Conservation (phyloP, 2,329 filamentous ascomycete species). For the Paecilomyces sp. region DNA sequence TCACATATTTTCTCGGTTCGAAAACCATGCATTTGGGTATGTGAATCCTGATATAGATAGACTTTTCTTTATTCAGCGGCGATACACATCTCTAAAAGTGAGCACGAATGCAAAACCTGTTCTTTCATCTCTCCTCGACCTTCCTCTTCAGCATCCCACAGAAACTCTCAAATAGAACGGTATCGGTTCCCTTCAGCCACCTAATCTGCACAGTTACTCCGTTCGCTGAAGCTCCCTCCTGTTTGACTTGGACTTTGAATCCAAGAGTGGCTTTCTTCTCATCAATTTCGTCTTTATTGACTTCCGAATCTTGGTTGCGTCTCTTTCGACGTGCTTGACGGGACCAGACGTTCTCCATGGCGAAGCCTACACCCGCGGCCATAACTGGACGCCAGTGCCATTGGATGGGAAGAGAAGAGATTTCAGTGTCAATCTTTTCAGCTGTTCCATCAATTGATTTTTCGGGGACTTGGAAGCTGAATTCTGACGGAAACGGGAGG, state of each 20-base stretch:
- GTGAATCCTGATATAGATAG: neutral
- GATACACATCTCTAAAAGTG: neutral
- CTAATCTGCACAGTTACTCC: conserved; percentile 49
- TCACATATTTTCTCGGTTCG: neutral
- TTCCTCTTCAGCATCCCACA: conserved; percentile 67
- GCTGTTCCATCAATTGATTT: conserved; percentile 24
- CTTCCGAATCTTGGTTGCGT: conserved; percentile 15
- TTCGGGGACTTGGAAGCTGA: conserved; percentile 32
- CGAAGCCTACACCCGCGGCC: conserved; percentile 54
- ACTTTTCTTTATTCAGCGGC: neutral
- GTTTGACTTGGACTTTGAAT: conserved; percentile 49
- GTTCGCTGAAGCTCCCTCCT: conserved; percentile 22
- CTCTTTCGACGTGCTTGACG: conserved; percentile 61
- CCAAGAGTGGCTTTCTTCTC: conserved; percentile 45
- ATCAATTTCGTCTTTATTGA: conserved; percentile 25
- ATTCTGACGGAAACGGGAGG: conserved; percentile 47
- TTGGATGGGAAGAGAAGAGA: conserved; percentile 51
- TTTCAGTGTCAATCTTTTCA: conserved; percentile 37
- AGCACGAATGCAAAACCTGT: neutral
- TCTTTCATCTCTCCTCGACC: conserved; percentile 17
- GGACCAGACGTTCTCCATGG: conserved; percentile 67
- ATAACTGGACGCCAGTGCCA: conserved; percentile 58
- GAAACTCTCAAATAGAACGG: conserved; percentile 77
- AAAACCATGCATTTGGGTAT: neutral
- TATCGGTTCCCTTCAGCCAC: conserved; percentile 71